Conservation (phyloP, 345 rosid genomes). For the Pugionium dolabratum region DNA sequence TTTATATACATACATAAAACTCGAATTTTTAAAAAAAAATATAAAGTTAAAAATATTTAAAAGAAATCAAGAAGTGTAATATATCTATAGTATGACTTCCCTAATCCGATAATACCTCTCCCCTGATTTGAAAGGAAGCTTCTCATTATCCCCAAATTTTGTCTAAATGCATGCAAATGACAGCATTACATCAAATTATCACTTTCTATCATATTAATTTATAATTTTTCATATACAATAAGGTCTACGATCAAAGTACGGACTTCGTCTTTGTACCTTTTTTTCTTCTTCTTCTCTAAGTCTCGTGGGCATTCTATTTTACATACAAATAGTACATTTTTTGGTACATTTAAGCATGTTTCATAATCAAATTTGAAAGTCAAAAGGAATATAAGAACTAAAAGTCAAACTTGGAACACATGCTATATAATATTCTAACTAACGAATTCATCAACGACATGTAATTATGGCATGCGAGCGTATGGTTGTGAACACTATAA, state of each 20-base stretch:
- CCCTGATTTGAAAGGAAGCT: slow-evolving; percentile 30
- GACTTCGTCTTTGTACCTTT: slow-evolving; percentile 8
- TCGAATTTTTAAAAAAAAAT: too few relatives aligned
- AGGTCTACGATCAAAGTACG: slow-evolving; percentile 38
- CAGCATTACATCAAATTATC: slow-evolving; percentile 27
- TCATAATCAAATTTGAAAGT: slow-evolving; percentile 6
- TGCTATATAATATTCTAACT: neutral
- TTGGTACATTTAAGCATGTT: slow-evolving; percentile 17
- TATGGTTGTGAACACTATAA: too few relatives aligned
- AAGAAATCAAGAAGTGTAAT: too few relatives aligned
- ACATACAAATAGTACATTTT: slow-evolving; percentile 1
- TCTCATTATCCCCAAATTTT: slow-evolving; percentile 9
- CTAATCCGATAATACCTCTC: neutral
- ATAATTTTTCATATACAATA: slow-evolving; percentile 6
- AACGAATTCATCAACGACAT: too few relatives aligned
- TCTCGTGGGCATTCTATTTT: slow-evolving; percentile 16
- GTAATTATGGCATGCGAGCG: too few relatives aligned
- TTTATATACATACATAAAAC: neutral
- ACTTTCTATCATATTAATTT: slow-evolving; percentile 2
- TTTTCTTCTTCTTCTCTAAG: neutral
- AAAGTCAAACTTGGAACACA: slow-evolving; percentile 32
- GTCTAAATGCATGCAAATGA: slow-evolving; percentile 41
- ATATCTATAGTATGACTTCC: neutral
- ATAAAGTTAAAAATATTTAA: too few relatives aligned
- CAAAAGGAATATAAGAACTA: slow-evolving; percentile 5